Base-by-base conservation (phyloP, 441 rosid species). In the Adansonia gregorii region DNA sequence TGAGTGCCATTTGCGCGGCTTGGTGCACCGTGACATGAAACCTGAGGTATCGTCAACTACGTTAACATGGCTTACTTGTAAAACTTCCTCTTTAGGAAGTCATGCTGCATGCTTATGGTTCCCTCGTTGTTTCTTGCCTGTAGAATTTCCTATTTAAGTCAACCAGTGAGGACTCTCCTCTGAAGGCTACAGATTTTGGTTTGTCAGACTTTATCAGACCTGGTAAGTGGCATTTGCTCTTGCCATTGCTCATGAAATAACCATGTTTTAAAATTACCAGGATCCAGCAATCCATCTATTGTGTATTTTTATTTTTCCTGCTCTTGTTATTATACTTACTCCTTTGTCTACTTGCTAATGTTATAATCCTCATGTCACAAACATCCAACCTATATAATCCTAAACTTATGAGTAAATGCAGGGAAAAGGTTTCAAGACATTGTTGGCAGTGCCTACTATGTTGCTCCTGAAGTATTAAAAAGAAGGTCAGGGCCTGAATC, bases 371-470 rank as follows among this genome's bases (percentile, higher is more conserved):
- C 11, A 12, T 56, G 46, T 11, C 54, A 68, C 60, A 72, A 69
- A 35, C 61, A 61, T 61, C 17, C 24, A 67, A 49, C 58, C 45
- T 15, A 14, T 24, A 48, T 10, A 51, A 65, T 70, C 72, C 45
- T 52, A 20, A 24, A 55, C 82, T 24, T 65, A 46, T 69, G 52
- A 78, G 80, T 56, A 43, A 68, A 81, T 87, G 89, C 84, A 95
- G 99, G 99, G 56, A 94, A 85, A 77, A 94, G 79, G 85, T 96
- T 96, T 86, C 92, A 76, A 73, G 99, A 96, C 82, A 93, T 96
- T 12, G 99, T 96, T 73, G 99, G 99, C 71, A 95, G 99, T 70
- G 98, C 99, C 9, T 96, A 96, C 52, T 95, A 93, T 78, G 99
- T 95, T 15, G 99, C 99, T 73, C 99, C 99, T 52, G 99, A 95